Percentiles rank a stretch among this genome's conserved stretches.
Conservation (phyloP, 805 yeast genomes). For the Saturnispora saitoi region DNA sequence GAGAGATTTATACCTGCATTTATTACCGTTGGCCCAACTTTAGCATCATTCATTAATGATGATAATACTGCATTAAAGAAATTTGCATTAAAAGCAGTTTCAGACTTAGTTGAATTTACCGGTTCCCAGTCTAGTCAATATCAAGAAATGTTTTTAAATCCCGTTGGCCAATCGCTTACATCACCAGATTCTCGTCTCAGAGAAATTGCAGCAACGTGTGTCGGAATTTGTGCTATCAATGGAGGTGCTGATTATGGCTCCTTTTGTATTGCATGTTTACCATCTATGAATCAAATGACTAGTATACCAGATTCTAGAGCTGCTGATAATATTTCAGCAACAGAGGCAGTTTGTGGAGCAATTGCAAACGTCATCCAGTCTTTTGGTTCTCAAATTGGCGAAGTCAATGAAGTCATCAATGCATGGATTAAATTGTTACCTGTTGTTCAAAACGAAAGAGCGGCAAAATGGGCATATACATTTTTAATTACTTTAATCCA, state of each 20-base stretch:
- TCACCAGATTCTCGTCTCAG: conserved; percentile 65
- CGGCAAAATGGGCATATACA: conserved; percentile 76
- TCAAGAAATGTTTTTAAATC: conserved; percentile 54
- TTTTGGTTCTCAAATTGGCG: conserved; percentile 50
- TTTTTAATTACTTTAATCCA: conserved; percentile 68
- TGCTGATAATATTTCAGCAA: conserved; percentile 79
- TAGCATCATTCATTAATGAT: conserved; percentile 54
- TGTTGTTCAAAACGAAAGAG: conserved; percentile 73
- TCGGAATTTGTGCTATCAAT: conserved; percentile 79
- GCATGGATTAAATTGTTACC: conserved; percentile 84
- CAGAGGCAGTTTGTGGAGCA: conserved; percentile 77
- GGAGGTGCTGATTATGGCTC: conserved; percentile 61
- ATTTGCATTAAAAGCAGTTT: conserved; percentile 72
- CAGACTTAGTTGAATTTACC: conserved; percentile 73
- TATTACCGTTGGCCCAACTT: conserved; percentile 53
- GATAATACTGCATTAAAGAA: conserved; percentile 59
- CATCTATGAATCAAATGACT: conserved; percentile 63
- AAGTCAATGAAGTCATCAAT: conserved; percentile 50
- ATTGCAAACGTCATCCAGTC: conserved; percentile 75
- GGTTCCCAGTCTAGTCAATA: conserved; percentile 61
- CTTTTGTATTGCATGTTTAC: conserved; percentile 61
- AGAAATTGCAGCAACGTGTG: conserved; percentile 77
- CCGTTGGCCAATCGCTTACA: conserved; percentile 57
- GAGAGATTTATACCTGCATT: conserved; percentile 54
- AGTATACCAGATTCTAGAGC: conserved; percentile 72